Conservation (phyloP, 169 alveolate genomes). For the Babesia divergens region DNA sequence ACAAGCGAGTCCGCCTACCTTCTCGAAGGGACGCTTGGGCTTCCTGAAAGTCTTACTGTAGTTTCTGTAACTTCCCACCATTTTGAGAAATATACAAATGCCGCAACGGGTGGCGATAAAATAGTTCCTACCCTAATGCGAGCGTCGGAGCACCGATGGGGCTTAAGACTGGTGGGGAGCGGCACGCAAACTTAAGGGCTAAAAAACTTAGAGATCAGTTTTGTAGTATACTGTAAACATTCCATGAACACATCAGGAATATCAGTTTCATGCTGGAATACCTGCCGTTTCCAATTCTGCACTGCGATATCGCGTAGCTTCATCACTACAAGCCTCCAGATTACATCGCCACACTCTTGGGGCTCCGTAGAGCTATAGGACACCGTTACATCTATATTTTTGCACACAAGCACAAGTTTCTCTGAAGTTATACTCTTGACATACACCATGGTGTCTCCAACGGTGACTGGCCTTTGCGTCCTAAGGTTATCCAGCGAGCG, state of each 20-base stretch:
- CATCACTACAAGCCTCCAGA: constrained; percentile 53
- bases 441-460: constrained; percentile 18
- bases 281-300: constrained; percentile 59
- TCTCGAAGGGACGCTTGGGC: constrained; percentile 95
- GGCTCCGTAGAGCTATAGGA: constrained; percentile 16
- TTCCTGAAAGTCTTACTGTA: constrained; percentile 87
- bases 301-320: constrained; percentile 45
- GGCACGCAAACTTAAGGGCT: neutral
- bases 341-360: constrained; percentile 51
- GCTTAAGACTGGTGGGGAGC: constrained; percentile 30
- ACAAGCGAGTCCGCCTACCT: constrained; percentile 69
- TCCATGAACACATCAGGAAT: neutral
- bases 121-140: neutral
- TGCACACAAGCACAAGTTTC: constrained; percentile 1
- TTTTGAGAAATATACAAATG: constrained; percentile 24
- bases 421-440: constrained; percentile 45
- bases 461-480: neutral
- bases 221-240: constrained; percentile 16
- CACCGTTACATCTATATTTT: constrained; percentile 6
- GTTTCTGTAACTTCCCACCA: constrained; percentile 84
- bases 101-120: neutral
- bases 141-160: constrained; percentile 8
- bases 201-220: constrained; percentile 10
- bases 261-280: neutral
- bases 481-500: constrained; percentile 12